Conservation (phyloP, 208 protist species). For the Trypanosoma vivax region DNA sequence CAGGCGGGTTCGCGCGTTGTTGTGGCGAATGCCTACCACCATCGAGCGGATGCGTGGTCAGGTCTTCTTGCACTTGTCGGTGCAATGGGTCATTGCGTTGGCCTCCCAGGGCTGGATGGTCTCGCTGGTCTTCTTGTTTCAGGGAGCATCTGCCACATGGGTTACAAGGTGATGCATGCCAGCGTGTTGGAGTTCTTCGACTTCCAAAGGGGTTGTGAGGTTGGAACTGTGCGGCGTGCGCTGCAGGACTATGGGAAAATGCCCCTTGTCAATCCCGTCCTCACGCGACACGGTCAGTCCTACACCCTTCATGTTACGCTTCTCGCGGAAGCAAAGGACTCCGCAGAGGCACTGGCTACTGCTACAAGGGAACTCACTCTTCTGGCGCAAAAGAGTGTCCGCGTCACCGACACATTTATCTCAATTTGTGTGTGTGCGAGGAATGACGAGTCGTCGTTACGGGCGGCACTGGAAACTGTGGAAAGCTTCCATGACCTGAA, state of each 20-base stretch:
- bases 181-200: conserved; percentile 84
- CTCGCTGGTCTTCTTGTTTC: conserved; percentile 73
- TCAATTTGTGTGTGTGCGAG: conserved; percentile 13
- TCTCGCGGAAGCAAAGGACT: conserved; percentile 32
- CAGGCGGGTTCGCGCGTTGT: conserved; percentile 75
- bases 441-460: conserved; percentile 7
- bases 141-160: conserved; percentile 72
- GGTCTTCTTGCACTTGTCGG: conserved; percentile 76
- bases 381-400: conserved; percentile 33
- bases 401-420: conserved; percentile 61
- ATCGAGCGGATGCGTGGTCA: conserved; percentile 85
- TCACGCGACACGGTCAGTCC: conserved; percentile 76
- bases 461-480: conserved; percentile 18
- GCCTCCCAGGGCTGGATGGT: conserved; percentile 71
- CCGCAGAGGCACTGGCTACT: conserved; percentile 28
- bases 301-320: conserved; percentile 75
- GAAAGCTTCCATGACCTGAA: conserved; percentile 50
- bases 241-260: conserved; percentile 53
- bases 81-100: conserved; percentile 58
- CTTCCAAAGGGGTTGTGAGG: conserved; percentile 65
- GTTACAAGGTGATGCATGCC: conserved; percentile 51
- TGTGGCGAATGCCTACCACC: conserved; percentile 85
- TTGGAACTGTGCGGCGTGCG: conserved; percentile 43
- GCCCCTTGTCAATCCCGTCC: conserved; percentile 72
- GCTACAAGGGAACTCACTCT: conserved; percentile 40